Percentiles rank a stretch among this genome's conserved stretches.
These are phyloP conservation scores for Plasmopara muralis DNA, from an alignment of 352 stramenopile species.

Conservation along the genomic window DNA sequence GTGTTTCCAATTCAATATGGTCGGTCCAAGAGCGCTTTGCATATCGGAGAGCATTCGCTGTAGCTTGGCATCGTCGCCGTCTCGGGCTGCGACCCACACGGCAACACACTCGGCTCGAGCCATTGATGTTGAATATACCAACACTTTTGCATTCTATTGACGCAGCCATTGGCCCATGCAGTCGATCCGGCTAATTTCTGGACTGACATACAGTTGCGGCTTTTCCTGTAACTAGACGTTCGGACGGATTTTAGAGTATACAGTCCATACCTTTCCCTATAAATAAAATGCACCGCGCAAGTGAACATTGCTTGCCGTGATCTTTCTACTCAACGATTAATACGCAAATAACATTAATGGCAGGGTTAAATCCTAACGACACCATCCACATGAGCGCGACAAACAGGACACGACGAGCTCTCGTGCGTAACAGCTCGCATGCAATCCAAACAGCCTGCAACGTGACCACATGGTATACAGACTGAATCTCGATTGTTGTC, in stretches of 20 bases:
- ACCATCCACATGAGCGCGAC: slow-evolving; percentile 32
- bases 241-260: too few species aligned
- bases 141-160: neutral
- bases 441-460: slow-evolving; percentile 47
- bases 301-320: too few species aligned
- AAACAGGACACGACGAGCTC: slow-evolving; percentile 40
- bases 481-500: slow-evolving; percentile 41
- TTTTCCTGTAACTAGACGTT: too few species aligned
- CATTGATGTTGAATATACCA: slow-evolving; percentile 7
- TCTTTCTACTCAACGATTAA: too few species aligned
- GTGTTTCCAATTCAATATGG: slow-evolving; percentile 31
- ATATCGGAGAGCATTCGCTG: slow-evolving; percentile 18
- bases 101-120: slow-evolving; percentile 26
- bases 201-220: too few species aligned
- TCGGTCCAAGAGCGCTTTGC: slow-evolving; percentile 13
- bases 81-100: slow-evolving; percentile 28
- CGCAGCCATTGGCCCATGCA: neutral
- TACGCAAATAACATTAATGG: too few species aligned
- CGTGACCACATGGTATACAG: slow-evolving; percentile 56
- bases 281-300: too few species aligned
- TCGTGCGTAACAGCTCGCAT: slow-evolving; percentile 29
- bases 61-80: slow-evolving; percentile 24
- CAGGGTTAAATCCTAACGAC: slow-evolving; percentile 35
- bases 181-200: too few species aligned
- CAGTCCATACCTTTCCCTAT: too few species aligned